A percentile compares a stretch with the other conserved stretches of the same genome.
These are phyloP conservation scores for Schwanniomyces pseudopolymorphus DNA, from an alignment of 805 yeast genomes.

Conservation along the genomic window DNA sequence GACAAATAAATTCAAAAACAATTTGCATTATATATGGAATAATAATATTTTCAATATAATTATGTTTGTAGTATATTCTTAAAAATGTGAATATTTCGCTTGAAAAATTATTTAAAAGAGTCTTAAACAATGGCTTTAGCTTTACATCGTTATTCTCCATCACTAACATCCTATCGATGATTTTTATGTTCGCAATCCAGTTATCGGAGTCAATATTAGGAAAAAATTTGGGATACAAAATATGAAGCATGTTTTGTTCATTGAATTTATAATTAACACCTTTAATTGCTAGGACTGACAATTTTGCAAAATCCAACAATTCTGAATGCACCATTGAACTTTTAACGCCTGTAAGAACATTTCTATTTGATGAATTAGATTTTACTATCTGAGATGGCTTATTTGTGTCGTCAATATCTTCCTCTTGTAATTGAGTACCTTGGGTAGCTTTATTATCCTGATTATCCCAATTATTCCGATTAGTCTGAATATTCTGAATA, in stretches of 20 bases:
- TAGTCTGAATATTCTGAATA: too few relatives aligned
- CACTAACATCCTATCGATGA: slow-evolving; percentile 15
- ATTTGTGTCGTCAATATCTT: not conserved
- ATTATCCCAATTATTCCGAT: too few relatives aligned
- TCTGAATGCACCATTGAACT: slow-evolving; percentile 34
- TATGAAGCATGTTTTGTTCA: slow-evolving; percentile 44
- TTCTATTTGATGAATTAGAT: not conserved
- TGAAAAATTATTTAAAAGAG: slow-evolving; percentile 16
- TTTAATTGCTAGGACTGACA: slow-evolving; percentile 42
- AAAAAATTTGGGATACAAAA: slow-evolving; percentile 43
- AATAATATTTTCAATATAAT: slow-evolving; percentile 29
- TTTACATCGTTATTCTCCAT: slow-evolving; percentile 9
- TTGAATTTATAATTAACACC: slow-evolving; percentile 35
- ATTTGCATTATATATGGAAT: slow-evolving; percentile 29
- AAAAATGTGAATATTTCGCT: slow-evolving; percentile 24
- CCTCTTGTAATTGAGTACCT: not conserved
- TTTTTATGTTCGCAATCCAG: slow-evolving; percentile 29
- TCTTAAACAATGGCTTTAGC: slow-evolving; percentile 20
- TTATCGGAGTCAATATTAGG: slow-evolving; percentile 43
- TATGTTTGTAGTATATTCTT: slow-evolving; percentile 18
- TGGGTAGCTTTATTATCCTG: too few relatives aligned
- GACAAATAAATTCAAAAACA: slow-evolving; percentile 28
- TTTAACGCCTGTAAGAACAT: not conserved
- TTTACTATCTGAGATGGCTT: not conserved
- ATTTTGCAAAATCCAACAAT: slow-evolving; percentile 34